Evolutionary conservation across 768 basidiomycete species (phyloP), one percentile per base, ranked within the genome.

Genomic region (Amanita thiersii): DNA sequence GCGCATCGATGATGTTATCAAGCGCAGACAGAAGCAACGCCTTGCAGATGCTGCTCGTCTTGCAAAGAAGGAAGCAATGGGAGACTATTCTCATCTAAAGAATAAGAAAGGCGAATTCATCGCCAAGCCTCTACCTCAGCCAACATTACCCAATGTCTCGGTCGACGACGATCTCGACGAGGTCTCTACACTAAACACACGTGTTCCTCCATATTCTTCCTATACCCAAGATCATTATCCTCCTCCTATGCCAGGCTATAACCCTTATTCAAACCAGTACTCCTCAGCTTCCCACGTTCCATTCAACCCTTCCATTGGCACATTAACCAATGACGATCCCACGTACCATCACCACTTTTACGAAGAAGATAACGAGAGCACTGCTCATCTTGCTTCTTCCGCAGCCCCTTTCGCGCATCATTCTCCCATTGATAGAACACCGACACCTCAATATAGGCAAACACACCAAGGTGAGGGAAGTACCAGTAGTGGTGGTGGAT

Each of bases 1-100:
- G 88, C 91, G 94, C 48, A 97, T 98, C 52, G 76, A 81, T 44
- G 87, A 83, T 56, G 81, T 97, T 45, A 90, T 98, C 70, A 92
- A 88, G 63, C 83, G 86, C 49, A 84, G 85, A 60, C 84, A 84
- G 52, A 85, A 87, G 55, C 83, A 93, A 53, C 82, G 96, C 24
- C 68, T 88, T 24, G 78, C 75, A 1, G 83, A 86, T 50, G 83
- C 86, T 37, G 81, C 80, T 7, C 85, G 79, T 31, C 70, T 85
- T 18, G 94, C 90, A 12, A 80, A 81, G 69, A 92, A 90, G 56
- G 86, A 98, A 60, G 96, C 92, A 3, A 77, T 75, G 53, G 90
- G 91, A 44, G 93, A 92, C 57, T 91, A 66, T 62, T 86, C 86
- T 33, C 90, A 93, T 57, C 70, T 94, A 50, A 92, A 86, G 72